Base-by-base conservation (phyloP, 179 eudicot species). In the Beta lomatogona region DNA sequence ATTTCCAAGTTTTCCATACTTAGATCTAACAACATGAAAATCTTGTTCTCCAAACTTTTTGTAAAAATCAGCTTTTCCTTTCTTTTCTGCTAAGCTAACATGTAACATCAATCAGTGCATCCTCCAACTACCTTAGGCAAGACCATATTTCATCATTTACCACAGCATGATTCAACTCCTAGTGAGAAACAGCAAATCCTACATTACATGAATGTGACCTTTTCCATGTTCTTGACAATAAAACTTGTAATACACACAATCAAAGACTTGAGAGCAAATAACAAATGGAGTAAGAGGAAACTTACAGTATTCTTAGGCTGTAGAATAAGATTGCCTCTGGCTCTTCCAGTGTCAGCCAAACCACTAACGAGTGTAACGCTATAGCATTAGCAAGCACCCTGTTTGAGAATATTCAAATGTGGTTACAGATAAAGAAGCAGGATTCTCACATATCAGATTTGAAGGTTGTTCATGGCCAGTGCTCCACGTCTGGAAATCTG, bases 231-330 rank as follows among this genome's bases (percentile, higher is more conserved):
- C 3, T 54, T 53, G 13, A 25, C 12, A 19, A 73, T 74, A 14
- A 57, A 50, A 55, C 22, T 74, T 9, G 48, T 14, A 36, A 19
- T 12, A 21, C 2, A 4, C 16, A 59, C 54, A 36, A 12, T n/a
- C 10, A 63, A 10, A 76, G 18, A 58, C 21, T 59, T 10, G 9
- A n/a, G 18, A 45, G 21, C n/a, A 71, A 12, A 79, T 22, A 48
- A 8, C 8, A 45, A 28, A 72, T 22, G 15, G 44, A 72, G 48
- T 46, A 28, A 16, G 63, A 70, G 54, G 46, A 58, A 21, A 60
- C 77, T 71, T 79, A 79, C 77, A 71, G 50, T 21, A 59, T 21
- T 41, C 18, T 9, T 48, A 52, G 59, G 61, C 73, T 21, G 59
- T n/a, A 65, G 61, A 77, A 77, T 50, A 36, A 16, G 36, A 15